phyloP scores from a whole-genome alignment of 129 eudicot genomes.

The Arctium minus region DNA sequence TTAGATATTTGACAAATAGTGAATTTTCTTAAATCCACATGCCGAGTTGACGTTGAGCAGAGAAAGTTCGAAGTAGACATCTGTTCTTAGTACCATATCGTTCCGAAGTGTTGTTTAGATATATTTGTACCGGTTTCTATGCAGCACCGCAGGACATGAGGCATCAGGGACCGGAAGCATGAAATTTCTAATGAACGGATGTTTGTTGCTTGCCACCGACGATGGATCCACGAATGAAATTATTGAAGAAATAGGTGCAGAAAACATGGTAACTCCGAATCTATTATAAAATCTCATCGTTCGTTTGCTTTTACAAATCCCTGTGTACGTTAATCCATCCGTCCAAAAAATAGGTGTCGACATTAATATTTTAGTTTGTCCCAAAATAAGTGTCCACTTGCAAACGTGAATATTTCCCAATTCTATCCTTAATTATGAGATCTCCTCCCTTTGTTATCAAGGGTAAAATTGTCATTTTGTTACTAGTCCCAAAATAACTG shows the following conservation, averaged over 20 bases:
- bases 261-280: constrained; percentile 46
- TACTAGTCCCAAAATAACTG: neutral
- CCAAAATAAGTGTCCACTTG: neutral
- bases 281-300: neutral
- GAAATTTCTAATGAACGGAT: constrained; percentile 68
- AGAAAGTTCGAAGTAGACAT: neutral
- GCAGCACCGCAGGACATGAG: constrained; percentile 74
- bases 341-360: neutral
- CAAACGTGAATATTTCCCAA: neutral
- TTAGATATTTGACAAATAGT: neutral
- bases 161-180: constrained; percentile 68
- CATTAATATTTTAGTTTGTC: neutral
- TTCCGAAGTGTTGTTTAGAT: neutral
- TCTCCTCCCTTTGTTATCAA: neutral
- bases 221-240: constrained; percentile 60
- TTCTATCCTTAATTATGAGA: neutral
- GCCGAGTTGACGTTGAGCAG: neutral
- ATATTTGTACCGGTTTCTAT: constrained; percentile 4
- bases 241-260: constrained; percentile 56
- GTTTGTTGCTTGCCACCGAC: constrained; percentile 52
- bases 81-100: neutral
- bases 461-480: neutral
- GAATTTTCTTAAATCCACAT: neutral
- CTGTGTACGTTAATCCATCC: neutral
- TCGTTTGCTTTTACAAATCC: constrained; percentile 1